phyloP scores from a whole-genome alignment of 1,284 basidiomycete species.

The Anthracocystis panici-leucophaei region DNA sequence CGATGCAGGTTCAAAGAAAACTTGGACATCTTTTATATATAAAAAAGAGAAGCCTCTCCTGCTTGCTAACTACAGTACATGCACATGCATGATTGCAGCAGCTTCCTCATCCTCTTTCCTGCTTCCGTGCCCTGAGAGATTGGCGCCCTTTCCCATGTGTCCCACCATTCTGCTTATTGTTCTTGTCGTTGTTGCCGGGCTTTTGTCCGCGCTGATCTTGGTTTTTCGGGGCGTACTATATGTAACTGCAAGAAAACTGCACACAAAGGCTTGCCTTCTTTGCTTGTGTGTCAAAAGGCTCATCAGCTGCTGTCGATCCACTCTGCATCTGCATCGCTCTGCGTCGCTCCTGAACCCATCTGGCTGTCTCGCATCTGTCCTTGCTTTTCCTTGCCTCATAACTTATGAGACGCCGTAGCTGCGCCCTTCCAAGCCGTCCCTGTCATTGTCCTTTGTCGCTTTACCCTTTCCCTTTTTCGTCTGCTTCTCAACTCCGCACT shows the following conservation, averaged over 20 bases:
- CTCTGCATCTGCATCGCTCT: slow-evolving; percentile 2
- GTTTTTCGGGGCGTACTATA: neutral
- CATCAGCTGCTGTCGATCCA: neutral
- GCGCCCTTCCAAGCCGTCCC: neutral
- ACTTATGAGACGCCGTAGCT: neutral
- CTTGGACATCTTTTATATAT: too few relatives aligned
- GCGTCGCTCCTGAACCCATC: neutral
- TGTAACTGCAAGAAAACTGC: too few relatives aligned
- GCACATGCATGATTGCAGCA: slow-evolving; percentile 6
- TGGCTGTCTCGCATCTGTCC: neutral
- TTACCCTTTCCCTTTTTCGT: neutral
- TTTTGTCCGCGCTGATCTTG: neutral
- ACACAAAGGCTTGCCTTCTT: too few relatives aligned
- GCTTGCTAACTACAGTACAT: neutral
- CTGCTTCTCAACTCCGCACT: slow-evolving; percentile 4
- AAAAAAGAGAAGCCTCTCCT: neutral
- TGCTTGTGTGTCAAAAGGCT: neutral
- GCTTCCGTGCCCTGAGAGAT: neutral
- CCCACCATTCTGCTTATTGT: neutral
- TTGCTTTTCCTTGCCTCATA: neutral
- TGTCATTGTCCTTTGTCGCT: neutral
- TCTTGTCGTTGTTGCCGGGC: neutral
- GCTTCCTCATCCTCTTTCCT: neutral
- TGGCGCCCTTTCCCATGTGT: neutral
- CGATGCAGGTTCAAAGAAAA: neutral